These are phyloP conservation scores for Candida sojae DNA, from an alignment of 1,139 yeast genomes.

Conservation along the genomic window DNA sequence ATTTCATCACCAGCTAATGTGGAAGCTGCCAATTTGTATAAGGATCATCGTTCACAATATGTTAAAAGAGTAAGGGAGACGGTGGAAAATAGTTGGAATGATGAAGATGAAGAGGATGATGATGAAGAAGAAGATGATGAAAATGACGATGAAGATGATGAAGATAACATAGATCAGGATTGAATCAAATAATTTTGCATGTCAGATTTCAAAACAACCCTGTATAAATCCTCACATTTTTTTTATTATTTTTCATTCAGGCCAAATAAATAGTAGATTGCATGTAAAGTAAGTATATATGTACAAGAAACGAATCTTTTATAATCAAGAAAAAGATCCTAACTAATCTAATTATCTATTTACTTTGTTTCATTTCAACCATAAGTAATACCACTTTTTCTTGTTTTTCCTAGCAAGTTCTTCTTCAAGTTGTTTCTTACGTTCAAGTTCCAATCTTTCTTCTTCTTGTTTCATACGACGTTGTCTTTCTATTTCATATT, in stretches of 20 bases:
- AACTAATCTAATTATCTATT: background rate
- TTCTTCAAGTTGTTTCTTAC: slow-evolving; percentile 11
- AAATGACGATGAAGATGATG: slow-evolving; percentile 9
- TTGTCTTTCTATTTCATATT: slow-evolving; percentile 33
- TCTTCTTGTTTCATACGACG: slow-evolving; percentile 18
- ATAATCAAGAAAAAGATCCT: background rate
- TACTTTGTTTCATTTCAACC: slow-evolving; percentile 9
- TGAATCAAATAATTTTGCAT: background rate
- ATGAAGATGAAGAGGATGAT: slow-evolving; percentile 61
- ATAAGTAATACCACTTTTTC: slow-evolving; percentile 10
- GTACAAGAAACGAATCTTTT: background rate
- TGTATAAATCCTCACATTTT: background rate
- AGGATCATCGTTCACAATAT: slow-evolving; percentile 93
- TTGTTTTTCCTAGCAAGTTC: slow-evolving; percentile 1
- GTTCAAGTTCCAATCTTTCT: slow-evolving; percentile 15
- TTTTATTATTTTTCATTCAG: background rate
- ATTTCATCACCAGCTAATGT: slow-evolving; percentile 97
- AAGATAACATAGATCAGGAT: slow-evolving; percentile 3
- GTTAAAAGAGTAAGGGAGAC: slow-evolving; percentile 90
- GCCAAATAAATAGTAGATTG: background rate
- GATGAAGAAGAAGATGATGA: slow-evolving; percentile 64
- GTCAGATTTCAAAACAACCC: background rate
- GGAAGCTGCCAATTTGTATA: slow-evolving; percentile 94
- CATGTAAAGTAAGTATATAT: background rate
- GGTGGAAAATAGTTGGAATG: slow-evolving; percentile 86